A percentile compares a stretch with the other conserved stretches of the same genome.
phyloP scores from a whole-genome alignment of 2,329 filamentous ascomycete species.

The Colletotrichum falcatum region DNA sequence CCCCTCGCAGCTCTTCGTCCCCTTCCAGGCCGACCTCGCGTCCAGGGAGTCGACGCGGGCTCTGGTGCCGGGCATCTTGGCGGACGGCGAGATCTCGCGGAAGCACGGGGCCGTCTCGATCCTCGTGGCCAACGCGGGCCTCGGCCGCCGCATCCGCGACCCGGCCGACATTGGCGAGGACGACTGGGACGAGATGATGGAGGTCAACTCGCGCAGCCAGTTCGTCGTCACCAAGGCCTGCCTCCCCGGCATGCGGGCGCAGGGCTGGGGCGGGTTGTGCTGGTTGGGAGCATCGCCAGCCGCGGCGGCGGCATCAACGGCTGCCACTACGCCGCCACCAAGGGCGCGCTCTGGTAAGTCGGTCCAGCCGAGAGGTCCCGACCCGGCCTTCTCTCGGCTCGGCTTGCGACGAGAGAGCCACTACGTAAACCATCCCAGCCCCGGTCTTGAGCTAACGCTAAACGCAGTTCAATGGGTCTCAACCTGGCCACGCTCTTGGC shows the following conservation, averaged over 20 bases:
- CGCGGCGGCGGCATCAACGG: conserved; percentile 51
- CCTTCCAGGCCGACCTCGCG: conserved; percentile 46
- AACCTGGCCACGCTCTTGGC: conserved; percentile 51
- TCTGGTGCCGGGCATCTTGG: conserved; percentile 44
- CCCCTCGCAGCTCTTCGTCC: conserved; percentile 47
- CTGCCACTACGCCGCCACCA: conserved; percentile 52
- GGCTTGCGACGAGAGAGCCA: background rate
- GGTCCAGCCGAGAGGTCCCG: too few relatives aligned
- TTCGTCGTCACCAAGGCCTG: conserved; percentile 51
- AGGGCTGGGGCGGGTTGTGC: conserved; percentile 49
- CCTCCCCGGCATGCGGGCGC: conserved; percentile 47
- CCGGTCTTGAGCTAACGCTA: background rate
- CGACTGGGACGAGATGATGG: conserved; percentile 53
- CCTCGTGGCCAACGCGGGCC: conserved; percentile 50
- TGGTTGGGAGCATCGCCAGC: conserved; percentile 51
- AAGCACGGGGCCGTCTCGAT: conserved; percentile 49
- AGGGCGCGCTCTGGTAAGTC: conserved; percentile 45
- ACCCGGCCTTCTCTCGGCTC: background rate
- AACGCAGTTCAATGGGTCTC: conserved; percentile 50
- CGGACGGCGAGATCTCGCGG: conserved; percentile 32
- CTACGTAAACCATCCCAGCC: too few relatives aligned
- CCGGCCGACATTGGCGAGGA: conserved; percentile 49
- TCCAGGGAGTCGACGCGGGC: conserved; percentile 45
- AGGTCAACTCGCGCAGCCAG: conserved; percentile 50
- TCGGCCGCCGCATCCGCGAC: conserved; percentile 51